Evolutionary conservation across 2,329 filamentous ascomycete genomes (phyloP).

Genomic region (Diaporthe sp.): DNA sequence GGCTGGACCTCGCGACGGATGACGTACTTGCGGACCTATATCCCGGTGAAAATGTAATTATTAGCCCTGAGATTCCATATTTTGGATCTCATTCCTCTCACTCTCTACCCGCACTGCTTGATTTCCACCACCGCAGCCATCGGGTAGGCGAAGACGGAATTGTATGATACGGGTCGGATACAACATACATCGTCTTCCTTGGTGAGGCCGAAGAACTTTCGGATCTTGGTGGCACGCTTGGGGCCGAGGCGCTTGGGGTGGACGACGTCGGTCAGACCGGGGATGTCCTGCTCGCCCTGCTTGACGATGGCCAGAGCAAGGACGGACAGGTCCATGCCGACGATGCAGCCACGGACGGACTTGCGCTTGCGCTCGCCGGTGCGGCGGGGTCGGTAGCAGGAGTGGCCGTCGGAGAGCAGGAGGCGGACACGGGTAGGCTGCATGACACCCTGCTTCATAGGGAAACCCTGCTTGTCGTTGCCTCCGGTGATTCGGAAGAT

Average conservation of each 20-base stretch:
- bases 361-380: constrained; percentile 99
- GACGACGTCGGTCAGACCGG: constrained; percentile 96
- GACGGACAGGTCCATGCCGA: constrained; percentile 94
- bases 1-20: constrained; percentile 98
- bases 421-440: constrained; percentile 98
- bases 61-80: constrained; percentile 50
- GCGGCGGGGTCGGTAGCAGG: constrained; percentile 98
- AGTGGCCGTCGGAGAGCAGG: constrained; percentile 95
- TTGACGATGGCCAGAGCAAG: constrained; percentile 96
- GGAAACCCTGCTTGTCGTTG: constrained; percentile 99
- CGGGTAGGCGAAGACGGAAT: constrained; percentile 80
- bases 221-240: constrained; percentile 99
- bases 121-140: constrained; percentile 59
- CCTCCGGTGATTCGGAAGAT: constrained; percentile 99
- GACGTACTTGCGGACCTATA: constrained; percentile 98
- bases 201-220: constrained; percentile 99
- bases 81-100: constrained; percentile 59
- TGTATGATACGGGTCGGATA: constrained; percentile 68
- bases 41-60: constrained; percentile 55
- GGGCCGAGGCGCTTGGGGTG: constrained; percentile 99
- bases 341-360: constrained; percentile 98
- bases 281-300: constrained; percentile 95
- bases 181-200: constrained; percentile 98
- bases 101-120: constrained; percentile 69
- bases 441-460: constrained; percentile 99